Conservation (phyloP, 2,329 filamentous ascomycete genomes). For the Zalaria obscura region DNA sequence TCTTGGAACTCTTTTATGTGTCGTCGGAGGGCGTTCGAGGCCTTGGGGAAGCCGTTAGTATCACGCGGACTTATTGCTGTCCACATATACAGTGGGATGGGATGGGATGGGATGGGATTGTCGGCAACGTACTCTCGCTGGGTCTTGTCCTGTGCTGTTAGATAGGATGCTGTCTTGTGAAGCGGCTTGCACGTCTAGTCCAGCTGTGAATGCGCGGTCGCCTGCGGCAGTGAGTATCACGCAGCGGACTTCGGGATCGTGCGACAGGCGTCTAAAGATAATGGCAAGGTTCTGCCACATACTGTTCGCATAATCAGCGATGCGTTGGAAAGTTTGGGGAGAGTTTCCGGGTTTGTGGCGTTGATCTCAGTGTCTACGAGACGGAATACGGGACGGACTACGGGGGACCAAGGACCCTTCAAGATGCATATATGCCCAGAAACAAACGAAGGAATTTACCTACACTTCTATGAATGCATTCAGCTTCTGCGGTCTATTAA, state of each 20-base stretch:
- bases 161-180: conserved; percentile 2
- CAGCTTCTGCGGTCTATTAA: conserved; percentile 73
- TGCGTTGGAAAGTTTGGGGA: background rate
- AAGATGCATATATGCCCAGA: background rate
- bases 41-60: background rate
- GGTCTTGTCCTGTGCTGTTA: conserved; percentile 3
- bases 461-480: conserved; percentile 69
- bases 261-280: conserved; percentile 60
- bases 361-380: background rate
- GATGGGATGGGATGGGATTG: too few species aligned
- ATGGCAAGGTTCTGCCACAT: conserved; percentile 75
- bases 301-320: conserved; percentile 19
- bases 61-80: too few species aligned
- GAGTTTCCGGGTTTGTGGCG: background rate
- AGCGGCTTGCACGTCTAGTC: conserved; percentile 53
- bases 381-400: background rate
- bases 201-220: conserved; percentile 70
- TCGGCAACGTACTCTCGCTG: conserved; percentile 4
- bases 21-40: conserved; percentile 37
- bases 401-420: background rate
- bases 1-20: conserved; percentile 70
- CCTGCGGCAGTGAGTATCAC: conserved; percentile 72
- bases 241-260: conserved; percentile 57
- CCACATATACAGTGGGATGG: too few species aligned
- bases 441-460: conserved; percentile 11